phyloP scores from a whole-genome alignment of 768 basidiomycete species.

The Serpula lacrymans region DNA sequence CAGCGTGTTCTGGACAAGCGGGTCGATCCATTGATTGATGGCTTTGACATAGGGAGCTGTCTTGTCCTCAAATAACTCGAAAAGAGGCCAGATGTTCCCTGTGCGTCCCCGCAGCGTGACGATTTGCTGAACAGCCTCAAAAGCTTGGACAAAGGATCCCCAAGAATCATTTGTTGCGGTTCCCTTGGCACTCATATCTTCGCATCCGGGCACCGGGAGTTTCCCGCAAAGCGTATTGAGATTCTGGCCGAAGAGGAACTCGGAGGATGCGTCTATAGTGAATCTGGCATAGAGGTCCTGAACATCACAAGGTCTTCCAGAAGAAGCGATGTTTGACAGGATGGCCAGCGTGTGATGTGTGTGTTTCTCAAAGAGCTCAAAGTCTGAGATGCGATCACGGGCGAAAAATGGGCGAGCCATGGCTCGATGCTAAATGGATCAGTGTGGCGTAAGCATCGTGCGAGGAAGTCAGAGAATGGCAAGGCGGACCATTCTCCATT shows the following conservation, averaged over 20 bases:
- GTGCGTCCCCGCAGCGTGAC: conserved; percentile 30
- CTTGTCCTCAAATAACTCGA: conserved; percentile 39
- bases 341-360: conserved; percentile 44
- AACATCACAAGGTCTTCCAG: conserved; percentile 49
- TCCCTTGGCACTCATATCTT: conserved; percentile 52
- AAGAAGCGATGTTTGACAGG: conserved; percentile 38
- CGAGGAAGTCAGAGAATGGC: background rate
- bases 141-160: conserved; percentile 50
- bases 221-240: conserved; percentile 55
- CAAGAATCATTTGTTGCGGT: conserved; percentile 57
- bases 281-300: conserved; percentile 70
- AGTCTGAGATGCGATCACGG: conserved; percentile 67
- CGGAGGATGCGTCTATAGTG: conserved; percentile 67
- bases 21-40: conserved; percentile 50
- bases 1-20: conserved; percentile 54
- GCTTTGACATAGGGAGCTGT: conserved; percentile 29
- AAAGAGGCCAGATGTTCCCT: conserved; percentile 41
- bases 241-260: conserved; percentile 69
- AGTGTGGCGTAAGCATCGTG: conserved; percentile 5
- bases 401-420: conserved; percentile 74
- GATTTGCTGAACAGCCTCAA: conserved; percentile 38
- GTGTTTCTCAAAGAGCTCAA: conserved; percentile 62
- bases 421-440: conserved; percentile 49
- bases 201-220: conserved; percentile 47
- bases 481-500: conserved; percentile 60